These are phyloP conservation scores for Aureobasidium uvarum DNA, from an alignment of 2,329 filamentous ascomycete genomes.

Conservation along the genomic window DNA sequence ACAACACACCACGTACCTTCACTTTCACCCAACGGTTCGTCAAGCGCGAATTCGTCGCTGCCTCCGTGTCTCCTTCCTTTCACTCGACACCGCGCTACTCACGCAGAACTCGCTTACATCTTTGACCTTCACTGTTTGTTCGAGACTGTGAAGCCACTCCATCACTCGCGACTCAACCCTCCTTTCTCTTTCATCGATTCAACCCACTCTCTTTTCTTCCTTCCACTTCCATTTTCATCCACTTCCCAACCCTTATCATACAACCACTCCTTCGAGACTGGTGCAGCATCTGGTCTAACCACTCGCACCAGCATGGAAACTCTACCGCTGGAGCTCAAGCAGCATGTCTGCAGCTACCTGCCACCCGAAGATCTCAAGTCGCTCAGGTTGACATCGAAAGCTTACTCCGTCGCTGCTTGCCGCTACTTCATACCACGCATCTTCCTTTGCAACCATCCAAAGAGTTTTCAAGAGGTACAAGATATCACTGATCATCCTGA, in stretches of 20 bases:
- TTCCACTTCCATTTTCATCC: neutral
- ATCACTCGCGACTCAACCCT: neutral
- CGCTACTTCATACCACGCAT: neutral
- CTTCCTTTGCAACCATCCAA: neutral
- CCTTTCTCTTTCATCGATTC: neutral
- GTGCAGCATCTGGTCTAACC: neutral
- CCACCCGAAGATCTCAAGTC: slow-evolving; percentile 12
- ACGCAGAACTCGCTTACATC: neutral
- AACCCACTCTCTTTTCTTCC: neutral
- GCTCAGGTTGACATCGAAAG: neutral
- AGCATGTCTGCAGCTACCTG: slow-evolving; percentile 2
- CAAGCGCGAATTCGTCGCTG: neutral
- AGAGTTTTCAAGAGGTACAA: neutral
- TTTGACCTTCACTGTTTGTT: neutral
- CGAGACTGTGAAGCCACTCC: neutral
- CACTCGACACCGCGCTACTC: neutral
- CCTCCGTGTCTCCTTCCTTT: neutral
- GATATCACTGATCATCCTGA: neutral
- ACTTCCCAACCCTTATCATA: neutral
- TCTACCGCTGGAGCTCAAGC: slow-evolving; percentile 11
- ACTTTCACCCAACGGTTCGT: neutral
- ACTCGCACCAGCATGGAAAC: neutral
- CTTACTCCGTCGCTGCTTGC: neutral
- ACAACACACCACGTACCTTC: neutral
- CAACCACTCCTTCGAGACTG: neutral